Evolutionary conservation across 2,329 filamentous ascomycete genomes (phyloP), one percentile per base, ranked within the genome.

Genomic region (Claviceps quebecensis): DNA sequence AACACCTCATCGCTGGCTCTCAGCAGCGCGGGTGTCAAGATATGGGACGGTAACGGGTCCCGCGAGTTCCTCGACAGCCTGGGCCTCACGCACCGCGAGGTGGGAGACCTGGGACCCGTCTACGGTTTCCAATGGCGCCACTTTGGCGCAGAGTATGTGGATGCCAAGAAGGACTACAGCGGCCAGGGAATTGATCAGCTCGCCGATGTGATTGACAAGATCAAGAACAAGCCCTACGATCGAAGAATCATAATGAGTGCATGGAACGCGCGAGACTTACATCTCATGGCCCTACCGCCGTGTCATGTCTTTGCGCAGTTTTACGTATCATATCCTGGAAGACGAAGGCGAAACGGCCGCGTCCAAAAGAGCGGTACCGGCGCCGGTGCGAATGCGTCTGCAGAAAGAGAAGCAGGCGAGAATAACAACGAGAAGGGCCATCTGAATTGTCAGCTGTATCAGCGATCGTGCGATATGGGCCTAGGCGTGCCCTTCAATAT

Each of bases 101-200:
- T 83, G 19, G 93, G 93, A 57, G 93, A 98, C 63, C 75, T 98
- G 0, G 93, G 93, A 0, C 93, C 93, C 34, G 90, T 97, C 0
- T 98, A 98, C 65, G 93, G 93, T 1, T 98, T 98, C 71, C 93
- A 98, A 69, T 98, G 93, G 93, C 86, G 93, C 3, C 91, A 97
- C 69, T 98, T 98, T 62, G 93, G 93, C 48, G 93, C 93, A 4
- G 81, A 88, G 55, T 98, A 98, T 66, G 72, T 83, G 17, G 85
- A 91, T 62, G 77, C 83, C 14, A 73, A 81, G 57, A 77, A 85
- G 0, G 88, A 97, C 65, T 98, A 98, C 68, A 76, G 80, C 0
- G 89, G 87, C 0, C 76, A 95, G 65, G 93, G 93, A 17, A 87
- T 96, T 16, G 93, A 98, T 65, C 93, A 98, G 72, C 75, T 98